Evolutionary conservation across 106 monocot species (phyloP).

Genomic region (Dendrobium huoshanense): DNA sequence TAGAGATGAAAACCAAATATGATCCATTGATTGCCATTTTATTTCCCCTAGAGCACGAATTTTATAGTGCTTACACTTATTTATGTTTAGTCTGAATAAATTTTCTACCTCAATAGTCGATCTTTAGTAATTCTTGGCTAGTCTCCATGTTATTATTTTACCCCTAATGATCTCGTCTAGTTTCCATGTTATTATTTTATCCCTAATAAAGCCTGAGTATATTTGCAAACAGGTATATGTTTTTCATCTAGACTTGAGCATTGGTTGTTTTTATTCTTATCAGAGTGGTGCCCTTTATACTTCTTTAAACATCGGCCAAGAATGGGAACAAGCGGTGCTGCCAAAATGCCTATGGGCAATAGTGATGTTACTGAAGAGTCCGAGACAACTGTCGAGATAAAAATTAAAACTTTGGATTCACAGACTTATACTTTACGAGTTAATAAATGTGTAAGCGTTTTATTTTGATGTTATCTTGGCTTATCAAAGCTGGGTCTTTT

Average conservation of each 20-base stretch:
- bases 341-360: constrained; percentile 20
- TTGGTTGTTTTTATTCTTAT: not conserved
- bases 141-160: not conserved
- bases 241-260: not conserved
- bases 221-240: not conserved
- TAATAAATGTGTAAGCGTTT: constrained; percentile 73
- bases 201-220: not conserved
- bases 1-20: not conserved
- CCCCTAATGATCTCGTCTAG: not conserved
- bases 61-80: not conserved
- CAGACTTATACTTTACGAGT: constrained; percentile 86
- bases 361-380: constrained; percentile 27
- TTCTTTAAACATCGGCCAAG: constrained; percentile 3
- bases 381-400: constrained; percentile 81
- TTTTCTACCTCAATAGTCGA: not conserved
- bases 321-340: constrained; percentile 21
- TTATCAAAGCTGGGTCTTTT: not conserved
- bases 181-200: not conserved
- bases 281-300: not conserved
- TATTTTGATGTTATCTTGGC: constrained; percentile 4
- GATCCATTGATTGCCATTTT: not conserved
- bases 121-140: not conserved
- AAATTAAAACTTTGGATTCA: constrained; percentile 94
- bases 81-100: not conserved
- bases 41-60: not conserved